Evolutionary conservation across 805 yeast genomes (phyloP).

Genomic region (Hanseniaspora mollemarum): DNA sequence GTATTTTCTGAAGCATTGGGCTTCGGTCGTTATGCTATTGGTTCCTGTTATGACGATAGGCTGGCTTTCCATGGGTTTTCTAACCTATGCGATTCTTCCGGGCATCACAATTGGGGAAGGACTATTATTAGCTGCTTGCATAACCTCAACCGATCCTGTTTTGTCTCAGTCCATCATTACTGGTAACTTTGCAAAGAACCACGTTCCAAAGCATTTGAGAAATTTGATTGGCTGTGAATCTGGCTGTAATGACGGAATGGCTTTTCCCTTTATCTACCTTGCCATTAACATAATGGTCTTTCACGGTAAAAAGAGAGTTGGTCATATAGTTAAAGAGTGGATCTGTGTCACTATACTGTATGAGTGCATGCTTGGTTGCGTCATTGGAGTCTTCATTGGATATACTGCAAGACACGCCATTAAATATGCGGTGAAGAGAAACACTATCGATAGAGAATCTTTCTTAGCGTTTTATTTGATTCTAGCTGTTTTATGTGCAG

Average conservation of each 20-base stretch:
- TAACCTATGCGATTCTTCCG: slow-evolving; percentile 68
- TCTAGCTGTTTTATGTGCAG: slow-evolving; percentile 74
- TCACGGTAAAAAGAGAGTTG: slow-evolving; percentile 34
- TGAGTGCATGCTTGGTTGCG: slow-evolving; percentile 69
- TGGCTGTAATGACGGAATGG: slow-evolving; percentile 92
- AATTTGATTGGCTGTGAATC: slow-evolving; percentile 69
- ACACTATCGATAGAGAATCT: slow-evolving; percentile 76
- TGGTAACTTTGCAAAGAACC: slow-evolving; percentile 66
- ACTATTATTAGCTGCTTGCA: slow-evolving; percentile 68
- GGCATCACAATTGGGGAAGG: slow-evolving; percentile 60
- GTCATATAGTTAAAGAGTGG: slow-evolving; percentile 71
- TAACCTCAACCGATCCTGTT: slow-evolving; percentile 92
- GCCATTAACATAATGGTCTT: slow-evolving; percentile 59
- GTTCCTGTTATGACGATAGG: slow-evolving; percentile 85
- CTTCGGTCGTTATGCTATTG: slow-evolving; percentile 58
- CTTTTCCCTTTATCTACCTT: slow-evolving; percentile 75
- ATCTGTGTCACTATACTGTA: slow-evolving; percentile 61
- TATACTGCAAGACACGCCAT: slow-evolving; percentile 58
- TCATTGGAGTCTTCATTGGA: slow-evolving; percentile 66
- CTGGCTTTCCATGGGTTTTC: slow-evolving; percentile 72
- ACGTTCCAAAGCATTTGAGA: slow-evolving; percentile 72
- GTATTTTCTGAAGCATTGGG: slow-evolving; percentile 77
- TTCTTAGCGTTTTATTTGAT: slow-evolving; percentile 76
- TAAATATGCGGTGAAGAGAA: slow-evolving; percentile 56
- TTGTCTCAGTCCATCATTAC: slow-evolving; percentile 91